These are phyloP conservation scores for Paraphaeosphaeria minitans DNA, from an alignment of 2,329 filamentous ascomycete species.

Conservation along the genomic window DNA sequence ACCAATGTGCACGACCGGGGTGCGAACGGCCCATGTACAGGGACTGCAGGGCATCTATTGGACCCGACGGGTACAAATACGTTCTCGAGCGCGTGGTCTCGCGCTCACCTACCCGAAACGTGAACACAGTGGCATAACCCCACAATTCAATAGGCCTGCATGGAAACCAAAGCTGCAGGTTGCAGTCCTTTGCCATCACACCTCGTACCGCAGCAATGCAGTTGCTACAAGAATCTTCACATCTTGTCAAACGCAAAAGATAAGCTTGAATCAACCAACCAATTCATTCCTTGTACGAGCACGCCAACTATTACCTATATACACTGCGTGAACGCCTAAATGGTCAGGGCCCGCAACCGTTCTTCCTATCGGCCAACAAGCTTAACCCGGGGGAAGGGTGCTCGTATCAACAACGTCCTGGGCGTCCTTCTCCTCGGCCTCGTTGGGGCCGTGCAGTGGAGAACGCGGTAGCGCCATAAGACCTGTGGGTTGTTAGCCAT, in stretches of 20 bases:
- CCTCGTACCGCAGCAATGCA: neutral
- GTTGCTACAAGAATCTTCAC: neutral
- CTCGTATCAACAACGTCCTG: constrained; percentile 94
- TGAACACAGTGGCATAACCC: neutral
- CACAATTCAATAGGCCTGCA: neutral
- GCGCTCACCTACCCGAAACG: constrained; percentile 5
- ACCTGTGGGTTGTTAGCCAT: constrained; percentile 51
- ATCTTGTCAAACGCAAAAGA: neutral
- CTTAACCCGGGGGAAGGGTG: constrained; percentile 86
- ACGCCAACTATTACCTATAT: constrained; percentile 19
- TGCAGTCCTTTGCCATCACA: neutral
- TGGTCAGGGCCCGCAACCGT: neutral
- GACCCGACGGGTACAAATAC: neutral
- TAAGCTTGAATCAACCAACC: constrained; percentile 8
- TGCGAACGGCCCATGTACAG: neutral
- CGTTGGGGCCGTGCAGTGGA: constrained; percentile 76
- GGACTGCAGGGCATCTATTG: constrained; percentile 7
- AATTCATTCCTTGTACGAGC: constrained; percentile 6
- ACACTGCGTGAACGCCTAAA: constrained; percentile 13
- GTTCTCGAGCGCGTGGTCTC: neutral
- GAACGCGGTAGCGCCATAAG: constrained; percentile 96
- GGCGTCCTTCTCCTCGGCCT: constrained; percentile 81
- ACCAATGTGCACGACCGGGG: constrained; percentile 15
- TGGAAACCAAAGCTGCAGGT: neutral
- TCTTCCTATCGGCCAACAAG: neutral